Conservation (phyloP, 345 rosid genomes). For the Psidium guajava region DNA sequence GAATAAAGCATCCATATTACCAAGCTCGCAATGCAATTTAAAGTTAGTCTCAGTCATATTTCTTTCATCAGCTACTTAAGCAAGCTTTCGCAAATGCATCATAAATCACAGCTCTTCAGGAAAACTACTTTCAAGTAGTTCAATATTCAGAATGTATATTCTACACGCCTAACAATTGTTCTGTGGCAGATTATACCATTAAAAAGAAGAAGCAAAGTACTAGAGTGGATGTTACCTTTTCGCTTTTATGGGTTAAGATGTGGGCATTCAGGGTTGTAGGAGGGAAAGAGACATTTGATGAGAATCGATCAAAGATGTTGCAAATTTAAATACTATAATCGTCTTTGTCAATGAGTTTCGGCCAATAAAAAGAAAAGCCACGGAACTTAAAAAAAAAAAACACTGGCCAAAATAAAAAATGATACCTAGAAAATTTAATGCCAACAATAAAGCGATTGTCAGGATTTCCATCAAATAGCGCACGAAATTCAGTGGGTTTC, state of each 20-base stretch:
- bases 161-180: not conserved
- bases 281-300: not conserved
- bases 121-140: not conserved
- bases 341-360: not conserved
- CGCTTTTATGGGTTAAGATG: not conserved
- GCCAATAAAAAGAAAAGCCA: not conserved
- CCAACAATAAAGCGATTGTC: constrained; percentile 81
- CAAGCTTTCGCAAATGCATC: not conserved
- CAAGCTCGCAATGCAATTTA: not conserved
- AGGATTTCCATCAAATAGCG: constrained; percentile 67
- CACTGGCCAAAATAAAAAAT: not conserved
- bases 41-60: not conserved
- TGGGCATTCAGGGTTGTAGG: not conserved
- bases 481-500: constrained; percentile 71
- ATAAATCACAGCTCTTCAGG: not conserved
- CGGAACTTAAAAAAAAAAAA: not conserved
- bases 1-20: not conserved
- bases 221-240: not conserved
- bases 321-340: not conserved
- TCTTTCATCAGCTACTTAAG: not conserved
- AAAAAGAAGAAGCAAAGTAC: not conserved
- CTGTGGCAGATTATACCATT: not conserved
- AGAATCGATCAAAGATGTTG: not conserved
- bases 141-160: not conserved
- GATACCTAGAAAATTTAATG: constrained; percentile 79